Evolutionary conservation across 1,284 basidiomycete genomes (phyloP), one percentile per base, ranked within the genome.

Genomic region (Pholiota adiposa): DNA sequence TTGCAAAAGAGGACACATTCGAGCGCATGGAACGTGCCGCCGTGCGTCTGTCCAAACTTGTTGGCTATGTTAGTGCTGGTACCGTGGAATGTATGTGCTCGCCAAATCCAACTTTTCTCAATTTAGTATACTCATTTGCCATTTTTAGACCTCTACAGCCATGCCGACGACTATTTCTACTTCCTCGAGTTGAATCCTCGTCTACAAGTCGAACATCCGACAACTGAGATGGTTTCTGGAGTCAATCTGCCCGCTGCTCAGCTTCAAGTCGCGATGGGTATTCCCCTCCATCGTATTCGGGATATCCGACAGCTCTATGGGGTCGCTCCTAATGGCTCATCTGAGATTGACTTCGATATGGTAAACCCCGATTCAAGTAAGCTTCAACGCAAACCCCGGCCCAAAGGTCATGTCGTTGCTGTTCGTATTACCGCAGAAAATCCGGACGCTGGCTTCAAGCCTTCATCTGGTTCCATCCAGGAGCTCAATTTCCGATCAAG

Each of bases 361-460:
- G 81, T 86, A 60, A 90, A 92, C 66, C 96, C 96, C 27, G 92
- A 93, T 58, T 90, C 92, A 11, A 89, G 87, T 73, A 85, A 92
- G 73, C 87, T 91, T 40, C 97, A 99, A 77, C 92, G 96, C 70
- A 98, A 96, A 79, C 97, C 97, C 50, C 87, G 87, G 58, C 97
- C 97, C 61, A 98, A 98, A 78, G 97, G 97, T 34, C 97, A 99
- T 74, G 97, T 99, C 68, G 93, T 99, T 66, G 97, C 97, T 49
- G 97, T 98, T 68, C 96, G 97, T 74, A 99, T 99, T 77, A 99
- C 97, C 4, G 97, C 97, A 46, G 97, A 99, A 80, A 99, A 99
- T 77, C 97, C 97, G 21, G 97, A 99, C 72, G 97, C 97, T 16
- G 97, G 97, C n/a, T 99, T 99, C 87, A 99, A 99, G 79, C 97